phyloP scores from a whole-genome alignment of 2,329 filamentous ascomycete species.

The Teratosphaeria zuluensis region DNA sequence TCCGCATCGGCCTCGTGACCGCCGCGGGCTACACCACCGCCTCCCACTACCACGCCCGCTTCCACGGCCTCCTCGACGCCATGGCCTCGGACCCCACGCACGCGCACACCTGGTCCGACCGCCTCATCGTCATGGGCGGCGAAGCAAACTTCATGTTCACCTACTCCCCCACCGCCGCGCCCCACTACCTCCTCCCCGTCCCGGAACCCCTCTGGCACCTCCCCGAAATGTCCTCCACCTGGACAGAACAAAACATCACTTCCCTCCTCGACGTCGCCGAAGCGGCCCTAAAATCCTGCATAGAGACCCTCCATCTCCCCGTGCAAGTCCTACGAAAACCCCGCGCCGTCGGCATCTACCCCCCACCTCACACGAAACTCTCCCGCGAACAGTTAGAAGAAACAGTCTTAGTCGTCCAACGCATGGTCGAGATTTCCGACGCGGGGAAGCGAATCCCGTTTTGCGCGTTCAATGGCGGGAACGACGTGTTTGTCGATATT shows the following conservation, averaged over 20 bases:
- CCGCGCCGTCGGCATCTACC: constrained; percentile 48
- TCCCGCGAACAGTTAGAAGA: constrained; percentile 84
- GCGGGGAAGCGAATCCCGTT: constrained; percentile 68
- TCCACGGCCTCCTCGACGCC: constrained; percentile 78
- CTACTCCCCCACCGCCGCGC: constrained; percentile 50
- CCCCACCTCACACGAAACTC: constrained; percentile 38
- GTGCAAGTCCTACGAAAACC: constrained; percentile 80
- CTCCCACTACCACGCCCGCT: constrained; percentile 72
- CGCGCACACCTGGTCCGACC: constrained; percentile 32
- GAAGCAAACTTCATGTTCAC: constrained; percentile 94
- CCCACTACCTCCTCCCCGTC: constrained; percentile 59
- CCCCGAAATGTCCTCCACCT: constrained; percentile 62
- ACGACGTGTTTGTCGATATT: constrained; percentile 97
- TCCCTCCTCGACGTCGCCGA: constrained; percentile 84
- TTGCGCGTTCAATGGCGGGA: constrained; percentile 95
- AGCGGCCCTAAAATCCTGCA: constrained; percentile 69
- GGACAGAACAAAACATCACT: constrained; percentile 67
- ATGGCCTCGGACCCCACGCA: constrained; percentile 57
- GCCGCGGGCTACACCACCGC: constrained; percentile 90
- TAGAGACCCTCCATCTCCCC: constrained; percentile 67
- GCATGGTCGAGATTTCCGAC: constrained; percentile 72
- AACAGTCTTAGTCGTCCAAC: constrained; percentile 88
- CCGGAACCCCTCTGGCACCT: constrained; percentile 60
- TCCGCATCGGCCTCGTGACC: constrained; percentile 89
- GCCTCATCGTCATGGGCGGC: constrained; percentile 81